Base-by-base conservation (phyloP, 176 grass and related monocot genomes). In the Otatea glauca region DNA sequence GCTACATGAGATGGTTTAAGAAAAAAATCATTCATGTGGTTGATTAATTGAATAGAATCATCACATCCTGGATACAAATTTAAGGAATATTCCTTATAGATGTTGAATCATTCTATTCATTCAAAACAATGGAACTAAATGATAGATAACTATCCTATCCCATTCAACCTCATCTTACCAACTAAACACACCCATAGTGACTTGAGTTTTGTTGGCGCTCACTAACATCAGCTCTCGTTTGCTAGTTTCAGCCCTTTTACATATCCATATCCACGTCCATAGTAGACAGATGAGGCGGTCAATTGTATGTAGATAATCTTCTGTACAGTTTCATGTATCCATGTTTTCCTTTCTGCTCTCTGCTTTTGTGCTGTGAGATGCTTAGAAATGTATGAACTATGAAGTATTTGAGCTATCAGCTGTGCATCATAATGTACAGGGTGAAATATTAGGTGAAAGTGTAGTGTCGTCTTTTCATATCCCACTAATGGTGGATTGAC, bases 181-280 rank as follows among this genome's bases (percentile, higher is more conserved):
- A 29, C 29, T 29, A 29, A 29, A 29, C 29, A 29, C 29, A 29
- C 29, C 29, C 29, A 29, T 29, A 13, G 62, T 66, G n/a, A 18
- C 44, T 18, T 41, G n/a, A n/a, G 21, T 84, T 84, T 76, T 42
- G 60, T 65, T 61, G 39, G 70, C 7, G 17, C 17, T 72, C 59
- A 77, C 23, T 3, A 80, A 45, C 39, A 16, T 20, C 53, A 44
- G 5, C 34, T 53, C 56, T 13, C 2, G 55, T 64, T 65, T 77
- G 54, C 34, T 61, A 63, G 55, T 42, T 39, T 53, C 66, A 72
- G 48, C 59, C 61, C 16, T 48, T 83, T 16, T 51, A 5, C 18
- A 43, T 21, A 23, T 74, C 20, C 6, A n/a, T 72, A 80, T 83
- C 54, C 71, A 63, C 76, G 68, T 83, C 32, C 34, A 63, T 71